phyloP scores from a whole-genome alignment of 345 rosid genomes.

The Eucalyptus polyanthemos region DNA sequence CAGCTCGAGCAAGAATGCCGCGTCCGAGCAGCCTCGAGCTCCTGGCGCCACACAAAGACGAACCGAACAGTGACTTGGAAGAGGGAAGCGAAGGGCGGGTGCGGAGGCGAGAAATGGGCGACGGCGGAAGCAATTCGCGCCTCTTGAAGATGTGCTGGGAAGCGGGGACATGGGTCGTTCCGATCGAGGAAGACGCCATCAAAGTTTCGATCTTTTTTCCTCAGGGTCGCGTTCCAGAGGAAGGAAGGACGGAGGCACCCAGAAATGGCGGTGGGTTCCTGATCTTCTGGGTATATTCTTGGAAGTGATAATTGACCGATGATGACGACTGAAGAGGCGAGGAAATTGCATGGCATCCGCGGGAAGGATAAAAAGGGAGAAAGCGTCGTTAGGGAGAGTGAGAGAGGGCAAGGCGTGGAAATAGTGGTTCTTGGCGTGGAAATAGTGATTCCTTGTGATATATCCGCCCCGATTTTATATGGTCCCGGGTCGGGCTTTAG shows the following conservation, averaged over 20 bases:
- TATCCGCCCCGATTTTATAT: not conserved
- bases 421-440: not conserved
- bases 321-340: not conserved
- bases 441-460: not conserved
- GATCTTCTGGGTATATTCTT: not conserved
- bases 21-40: conserved; percentile 23
- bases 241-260: not conserved
- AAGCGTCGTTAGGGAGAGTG: not conserved
- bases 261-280: not conserved
- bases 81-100: conserved; percentile 2
- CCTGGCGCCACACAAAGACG: conserved; percentile 20
- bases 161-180: conserved; percentile 20
- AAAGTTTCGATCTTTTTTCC: not conserved
- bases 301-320: not conserved
- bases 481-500: not conserved
- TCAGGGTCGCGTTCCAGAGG: not conserved
- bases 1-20: conserved; percentile 53
- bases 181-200: conserved; percentile 56
- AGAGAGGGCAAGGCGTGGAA: not conserved
- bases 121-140: not conserved
- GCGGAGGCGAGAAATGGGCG: conserved; percentile 2
- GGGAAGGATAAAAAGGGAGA: not conserved
- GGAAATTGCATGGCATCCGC: not conserved
- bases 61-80: conserved; percentile 6
- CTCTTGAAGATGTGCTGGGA: conserved; percentile 8